Conservation (phyloP, 352 stramenopile species). For the Bremia lactucae region DNA sequence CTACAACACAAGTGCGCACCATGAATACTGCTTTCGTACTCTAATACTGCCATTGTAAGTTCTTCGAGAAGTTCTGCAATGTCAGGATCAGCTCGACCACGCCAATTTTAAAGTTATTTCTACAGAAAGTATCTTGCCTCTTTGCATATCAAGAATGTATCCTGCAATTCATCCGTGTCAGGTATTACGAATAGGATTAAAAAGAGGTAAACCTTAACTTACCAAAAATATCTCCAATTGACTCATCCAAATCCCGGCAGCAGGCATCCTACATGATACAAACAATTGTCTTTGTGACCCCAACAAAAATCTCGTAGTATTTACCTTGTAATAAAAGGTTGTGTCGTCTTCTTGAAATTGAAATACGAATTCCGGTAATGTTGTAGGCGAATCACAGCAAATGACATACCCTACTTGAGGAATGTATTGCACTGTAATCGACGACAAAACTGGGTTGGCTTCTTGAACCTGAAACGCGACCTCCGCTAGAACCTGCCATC, state of each 20-base stretch:
- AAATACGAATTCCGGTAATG: constrained; percentile 68
- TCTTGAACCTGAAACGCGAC: constrained; percentile 78
- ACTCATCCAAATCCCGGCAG: constrained; percentile 69
- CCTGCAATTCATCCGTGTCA: constrained; percentile 24
- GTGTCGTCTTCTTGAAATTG: constrained; percentile 83
- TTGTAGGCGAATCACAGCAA: constrained; percentile 57
- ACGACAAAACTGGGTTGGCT: constrained; percentile 48
- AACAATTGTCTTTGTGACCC: neutral
- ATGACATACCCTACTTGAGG: constrained; percentile 83
- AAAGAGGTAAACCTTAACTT: too few relatives aligned
- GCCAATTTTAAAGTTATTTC: neutral
- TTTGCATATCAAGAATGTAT: constrained; percentile 72
- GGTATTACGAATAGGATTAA: too few relatives aligned
- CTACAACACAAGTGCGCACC: constrained; percentile 15
- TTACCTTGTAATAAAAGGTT: constrained; percentile 83
- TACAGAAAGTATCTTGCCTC: constrained; percentile 26
- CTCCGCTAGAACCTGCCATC: constrained; percentile 60
- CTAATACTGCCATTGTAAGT: constrained; percentile 53
- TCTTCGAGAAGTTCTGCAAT: constrained; percentile 60
- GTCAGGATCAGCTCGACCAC: neutral
- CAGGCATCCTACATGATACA: constrained; percentile 39
- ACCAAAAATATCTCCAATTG: constrained; percentile 79
- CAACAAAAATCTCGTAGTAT: neutral
- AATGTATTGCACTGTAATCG: constrained; percentile 80
- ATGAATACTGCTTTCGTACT: constrained; percentile 61